phyloP scores from a whole-genome alignment of 1,284 basidiomycete species.

The Entoloma clypeatum region DNA sequence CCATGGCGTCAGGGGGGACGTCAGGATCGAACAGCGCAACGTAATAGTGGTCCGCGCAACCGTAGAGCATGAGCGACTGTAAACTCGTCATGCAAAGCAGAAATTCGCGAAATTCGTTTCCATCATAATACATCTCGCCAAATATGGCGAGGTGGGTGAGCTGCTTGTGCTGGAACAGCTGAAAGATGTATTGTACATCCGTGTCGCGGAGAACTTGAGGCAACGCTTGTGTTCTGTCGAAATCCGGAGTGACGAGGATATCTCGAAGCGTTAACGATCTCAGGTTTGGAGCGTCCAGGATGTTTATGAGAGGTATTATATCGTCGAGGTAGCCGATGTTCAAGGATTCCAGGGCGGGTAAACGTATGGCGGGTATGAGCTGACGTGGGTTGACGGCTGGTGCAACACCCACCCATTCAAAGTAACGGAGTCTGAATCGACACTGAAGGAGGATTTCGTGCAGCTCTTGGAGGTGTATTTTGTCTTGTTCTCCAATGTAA shows the following conservation, averaged over 20 bases:
- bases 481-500: conserved; percentile 3
- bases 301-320: background rate
- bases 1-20: background rate
- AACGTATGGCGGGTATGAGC: background rate
- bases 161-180: background rate
- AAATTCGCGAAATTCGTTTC: conserved; percentile 1
- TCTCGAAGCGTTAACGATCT: conserved; percentile 7
- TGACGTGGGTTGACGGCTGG: background rate
- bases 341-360: conserved; percentile 2
- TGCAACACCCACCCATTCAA: conserved; percentile 5
- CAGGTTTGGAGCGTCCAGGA: conserved; percentile 3
- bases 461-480: conserved; percentile 4
- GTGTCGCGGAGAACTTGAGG: background rate
- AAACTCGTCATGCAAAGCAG: conserved; percentile 1
- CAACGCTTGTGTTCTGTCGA: background rate
- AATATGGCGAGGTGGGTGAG: conserved; percentile 4
- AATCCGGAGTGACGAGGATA: conserved; percentile 2
- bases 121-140: conserved; percentile 1
- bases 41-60: background rate
- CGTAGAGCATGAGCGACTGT: conserved; percentile 8
- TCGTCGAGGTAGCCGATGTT: conserved; percentile 7
- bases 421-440: background rate
- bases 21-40: background rate
- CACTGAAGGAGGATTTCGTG: conserved; percentile 1
- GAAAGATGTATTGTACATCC: background rate